These are phyloP conservation scores for Macrophomina pseudophaseolina DNA, from an alignment of 2,329 filamentous ascomycete species.

Conservation along the genomic window DNA sequence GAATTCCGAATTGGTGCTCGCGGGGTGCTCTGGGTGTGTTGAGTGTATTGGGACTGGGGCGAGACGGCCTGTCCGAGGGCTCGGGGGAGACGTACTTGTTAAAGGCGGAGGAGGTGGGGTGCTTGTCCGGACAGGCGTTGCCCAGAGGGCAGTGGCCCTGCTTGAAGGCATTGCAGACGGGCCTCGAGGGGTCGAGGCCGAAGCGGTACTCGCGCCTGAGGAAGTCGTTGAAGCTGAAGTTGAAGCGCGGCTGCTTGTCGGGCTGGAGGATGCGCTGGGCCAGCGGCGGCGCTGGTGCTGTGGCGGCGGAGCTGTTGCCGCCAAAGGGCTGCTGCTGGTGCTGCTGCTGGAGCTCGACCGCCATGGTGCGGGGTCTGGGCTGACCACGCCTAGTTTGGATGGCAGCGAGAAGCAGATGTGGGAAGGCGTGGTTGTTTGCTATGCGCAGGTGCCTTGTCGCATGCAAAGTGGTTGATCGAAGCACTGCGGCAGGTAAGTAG, in stretches of 20 bases:
- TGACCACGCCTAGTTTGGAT: background rate
- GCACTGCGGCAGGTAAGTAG: background rate
- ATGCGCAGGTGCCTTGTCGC: background rate
- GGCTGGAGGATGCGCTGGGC: conserved; percentile 38
- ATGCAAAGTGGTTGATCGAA: background rate
- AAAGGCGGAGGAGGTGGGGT: conserved; percentile 66
- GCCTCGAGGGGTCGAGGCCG: conserved; percentile 70
- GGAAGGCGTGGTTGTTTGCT: background rate
- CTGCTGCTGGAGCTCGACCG: conserved; percentile 11
- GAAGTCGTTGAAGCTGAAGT: conserved; percentile 86
- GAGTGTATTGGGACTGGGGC: conserved; percentile 31
- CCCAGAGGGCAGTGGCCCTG: conserved; percentile 87
- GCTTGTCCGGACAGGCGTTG: conserved; percentile 82
- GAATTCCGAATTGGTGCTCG: background rate
- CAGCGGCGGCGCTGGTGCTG: conserved; percentile 31
- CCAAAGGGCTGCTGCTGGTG: background rate
- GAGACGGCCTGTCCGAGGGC: background rate
- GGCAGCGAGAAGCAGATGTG: background rate
- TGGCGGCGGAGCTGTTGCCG: background rate
- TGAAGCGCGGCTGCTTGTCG: conserved; percentile 54
- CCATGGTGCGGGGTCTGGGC: conserved; percentile 11
- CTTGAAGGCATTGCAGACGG: conserved; percentile 84
- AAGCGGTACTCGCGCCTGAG: conserved; percentile 83
- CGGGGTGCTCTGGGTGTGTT: conserved; percentile 4
- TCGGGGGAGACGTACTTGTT: conserved; percentile 61